Base-by-base conservation (phyloP, 1,139 yeast species). In the Zygotorulaspora mrakii region DNA sequence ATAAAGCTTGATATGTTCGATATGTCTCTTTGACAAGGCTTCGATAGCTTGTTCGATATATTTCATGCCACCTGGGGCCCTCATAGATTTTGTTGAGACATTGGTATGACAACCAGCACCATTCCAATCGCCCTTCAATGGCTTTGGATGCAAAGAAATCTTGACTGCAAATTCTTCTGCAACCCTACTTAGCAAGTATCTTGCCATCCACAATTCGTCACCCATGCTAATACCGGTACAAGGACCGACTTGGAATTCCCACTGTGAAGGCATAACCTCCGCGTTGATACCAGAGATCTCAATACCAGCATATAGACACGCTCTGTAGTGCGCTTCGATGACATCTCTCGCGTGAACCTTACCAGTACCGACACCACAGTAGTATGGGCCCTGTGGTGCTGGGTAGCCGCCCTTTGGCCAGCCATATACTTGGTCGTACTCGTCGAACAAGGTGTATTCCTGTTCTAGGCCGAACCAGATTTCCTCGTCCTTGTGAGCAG, bases 351-450 rank as follows among this genome's bases (percentile, higher is more conserved):
- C 96, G 68, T 82, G 86, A 49, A 91, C 98, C 74, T 87, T 89
- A 64, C 97, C 96, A 61, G 96, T 79, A 73, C 98, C 98, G 53
- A 91, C 98, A 80, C 98, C 98, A 76, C 98, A 91, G 82, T 91
- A 91, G 83, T 89, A 91, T 48, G 98, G 98, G 56, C 98, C 98
- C 74, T 91, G 98, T 53, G 98, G 98, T 55, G 96, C 98, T 65
- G 98, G 98, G 91, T 78, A 91, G 49, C 98, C 98, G 60, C 97
- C 97, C 75, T 85, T 80, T 70, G 98, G 98, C 98, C 98, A 91
- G 56, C 96, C 97, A 70, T 88, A 91, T 47, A 85, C 91, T 59
- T 83, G 73, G 67, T 86, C 95, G 61, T 68, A 82, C 68, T 85
- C 83, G 69, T 91, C 98, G 64, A 91, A 85, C 65, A 91, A 73